phyloP scores from a whole-genome alignment of 2,329 filamentous ascomycete genomes.

The Hypoxylon sp. region DNA sequence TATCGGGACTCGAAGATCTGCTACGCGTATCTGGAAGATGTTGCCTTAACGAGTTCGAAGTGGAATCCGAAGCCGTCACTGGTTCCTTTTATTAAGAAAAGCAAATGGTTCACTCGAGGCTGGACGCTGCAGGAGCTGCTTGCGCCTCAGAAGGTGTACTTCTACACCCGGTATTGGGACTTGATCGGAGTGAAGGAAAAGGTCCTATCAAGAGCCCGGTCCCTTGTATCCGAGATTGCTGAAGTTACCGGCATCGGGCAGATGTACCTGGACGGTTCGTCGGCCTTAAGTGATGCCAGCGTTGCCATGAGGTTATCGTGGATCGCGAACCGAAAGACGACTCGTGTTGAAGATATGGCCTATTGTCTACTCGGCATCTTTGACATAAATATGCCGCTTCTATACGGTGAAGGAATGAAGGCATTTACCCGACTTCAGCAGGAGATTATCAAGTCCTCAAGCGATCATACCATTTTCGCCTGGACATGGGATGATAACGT shows the following conservation, averaged over 20 bases:
- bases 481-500: slow-evolving; percentile 26
- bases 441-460: slow-evolving; percentile 44
- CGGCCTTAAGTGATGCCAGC: slow-evolving; percentile 10
- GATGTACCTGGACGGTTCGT: not conserved
- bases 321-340: slow-evolving; percentile 45
- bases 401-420: slow-evolving; percentile 48
- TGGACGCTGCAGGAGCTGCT: slow-evolving; percentile 2
- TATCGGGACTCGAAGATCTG: slow-evolving; percentile 13
- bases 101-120: slow-evolving; percentile 14
- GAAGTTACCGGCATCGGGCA: slow-evolving; percentile 12
- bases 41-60: not conserved
- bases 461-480: slow-evolving; percentile 51
- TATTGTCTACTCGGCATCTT: slow-evolving; percentile 50
- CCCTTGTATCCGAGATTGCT: slow-evolving; percentile 3
- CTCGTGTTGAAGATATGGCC: slow-evolving; percentile 44
- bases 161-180: slow-evolving; percentile 9
- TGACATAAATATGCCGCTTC: slow-evolving; percentile 48
- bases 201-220: not conserved
- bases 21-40: slow-evolving; percentile 17
- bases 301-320: slow-evolving; percentile 48
- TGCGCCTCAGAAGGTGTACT: slow-evolving; percentile 4
- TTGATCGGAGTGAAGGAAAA: not conserved
- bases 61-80: too few relatives aligned
- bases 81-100: slow-evolving; percentile 4
- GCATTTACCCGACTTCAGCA: slow-evolving; percentile 47